Base-by-base conservation (phyloP, 2,329 filamentous ascomycete genomes). In the Aspergillus caelatus region DNA sequence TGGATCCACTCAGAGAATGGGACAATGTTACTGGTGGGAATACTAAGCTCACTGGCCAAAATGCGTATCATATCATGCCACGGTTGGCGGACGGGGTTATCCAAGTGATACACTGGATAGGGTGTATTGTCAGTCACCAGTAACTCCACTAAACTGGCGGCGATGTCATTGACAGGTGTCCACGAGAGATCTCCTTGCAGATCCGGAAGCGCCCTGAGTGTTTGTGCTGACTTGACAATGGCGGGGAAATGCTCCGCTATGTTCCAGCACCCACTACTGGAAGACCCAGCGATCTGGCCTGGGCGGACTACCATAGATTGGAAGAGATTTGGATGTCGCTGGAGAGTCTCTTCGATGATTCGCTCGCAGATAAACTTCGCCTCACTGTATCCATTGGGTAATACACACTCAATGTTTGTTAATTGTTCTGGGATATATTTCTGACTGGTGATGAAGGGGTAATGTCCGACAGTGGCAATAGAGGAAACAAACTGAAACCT, bases 201-300 rank as follows among this genome's bases (percentile, higher is more conserved):
- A 45, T 81, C 76, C 0, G 84, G 83, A 14, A 82, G 66, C 0
- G 69, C 75, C 1, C 73, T 68, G 0, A 86, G 66, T 0, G 79
- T 79, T 66, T 86, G 82, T 0, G 81, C 79, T 0, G 80, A 83
- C 69, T 86, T 85, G 62, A 85, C 68, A n/a, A 87, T 61, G 67
- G 85, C 84, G 0, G 75, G 65, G 16, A 86, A 70, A 64, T 86
- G 82, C 69, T 87, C 84, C 30, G 78, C 76, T 0, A 79, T 75
- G 64, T 87, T 87, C 86, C 85, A 88, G 67, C 81, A 82, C 0
- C 85, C 85, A 61, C 74, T 85, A 0, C 61, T 75, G 3, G 67
- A 80, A 0, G 80, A 82, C 0, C 86, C 85, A 1, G 85, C 77
- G 39, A 88, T 83, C 70, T 88, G 86, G 0, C 82, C 85, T 0